Base-by-base conservation (phyloP, 768 basidiomycete species). In the Lenzites betulinus region DNA sequence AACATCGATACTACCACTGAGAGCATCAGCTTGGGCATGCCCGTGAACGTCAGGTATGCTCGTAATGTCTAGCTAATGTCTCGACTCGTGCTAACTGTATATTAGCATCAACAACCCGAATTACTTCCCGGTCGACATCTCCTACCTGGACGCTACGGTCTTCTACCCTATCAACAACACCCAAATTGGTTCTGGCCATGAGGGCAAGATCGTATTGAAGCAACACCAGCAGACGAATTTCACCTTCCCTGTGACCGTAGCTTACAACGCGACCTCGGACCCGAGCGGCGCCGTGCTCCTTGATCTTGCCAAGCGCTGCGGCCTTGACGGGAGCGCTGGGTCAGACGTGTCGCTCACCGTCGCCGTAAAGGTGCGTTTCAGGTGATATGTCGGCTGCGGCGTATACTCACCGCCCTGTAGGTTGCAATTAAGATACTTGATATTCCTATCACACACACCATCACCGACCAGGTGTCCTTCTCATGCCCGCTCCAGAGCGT, bases 51-150 rank as follows among this genome's bases (percentile, higher is more conserved):
- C 64, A 78, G 81, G 89, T 90, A 65, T 56, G 87, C 26, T 16
- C 13, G n/a, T 8, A 15, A 54, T 39, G 41, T 2, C 44, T 38
- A n/a, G 1, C 9, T 47, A 43, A 51, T 62, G 11, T 60, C 59
- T 12, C n/a, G 43, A 30, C 48, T 55, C 13, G 41, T 30, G 20
- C 39, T 26, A 22, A 61, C 71, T 38, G 66, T 46, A 58, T 25
- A n/a, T n/a, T 65, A 93, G 91, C 28, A 88, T 93, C 55, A 76
- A 76, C 69, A 94, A 94, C 67, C 92, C 92, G 28, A 93, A 93
- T 71, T 92, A 84, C 74, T 92, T 94, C 69, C 73, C 81, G 9
- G 87, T 89, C 11, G 79, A 78, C 20, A 81, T 94, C 72, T 80
- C 81, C 54, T 80, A 81, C 56, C 83, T 93, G 63, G 77, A 81